Evolutionary conservation across 176 grass and related monocot genomes (phyloP), one percentile per base, ranked within the genome.

Genomic region (Rhynchospora tenuis): DNA sequence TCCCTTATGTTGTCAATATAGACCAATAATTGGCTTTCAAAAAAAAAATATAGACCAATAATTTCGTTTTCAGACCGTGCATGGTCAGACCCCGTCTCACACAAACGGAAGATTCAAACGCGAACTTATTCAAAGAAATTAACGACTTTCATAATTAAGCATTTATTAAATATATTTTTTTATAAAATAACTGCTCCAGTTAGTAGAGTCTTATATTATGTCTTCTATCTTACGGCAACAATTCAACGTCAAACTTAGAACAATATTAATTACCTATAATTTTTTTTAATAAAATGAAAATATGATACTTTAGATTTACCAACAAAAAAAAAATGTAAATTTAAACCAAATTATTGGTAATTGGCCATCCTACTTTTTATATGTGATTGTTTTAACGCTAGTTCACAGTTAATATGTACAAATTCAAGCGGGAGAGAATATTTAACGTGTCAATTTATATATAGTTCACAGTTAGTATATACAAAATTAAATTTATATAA

Each of bases 11-110:
- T 33, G 73, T 56, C 73, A 77, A 77, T 12, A 19, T 77, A 77
- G 73, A 50, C 50, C 33, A 3, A 38, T 38, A 38, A 38, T 33
- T 33, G 1, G 31, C n/a, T n/a, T n/a, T n/a, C n/a, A n/a, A n/a
- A n/a, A n/a, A n/a, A n/a, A n/a, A n/a, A n/a, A n/a, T n/a, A n/a
- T n/a, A n/a, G 16, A n/a, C 13, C 47, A 29, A 76, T 28, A 28
- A 56, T 77, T 56, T 77, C 73, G 48, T 56, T 77, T 77, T 77
- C 73, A 77, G 15, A 76, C 73, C 46, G 29, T 76, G 48, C 73
- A 55, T 76, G 47, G 48, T 76, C 73, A 76, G 73, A 77, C 0
- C 48, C 17, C 14, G 26, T 31, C 55, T 31, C 70, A 51, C 24
- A 51, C 73, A 77, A 56, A 77, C 24, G 9, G 9, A 47, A 51